Conservation (phyloP, 495 filamentous ascomycete species). For the Penicillium bovifimosum region DNA sequence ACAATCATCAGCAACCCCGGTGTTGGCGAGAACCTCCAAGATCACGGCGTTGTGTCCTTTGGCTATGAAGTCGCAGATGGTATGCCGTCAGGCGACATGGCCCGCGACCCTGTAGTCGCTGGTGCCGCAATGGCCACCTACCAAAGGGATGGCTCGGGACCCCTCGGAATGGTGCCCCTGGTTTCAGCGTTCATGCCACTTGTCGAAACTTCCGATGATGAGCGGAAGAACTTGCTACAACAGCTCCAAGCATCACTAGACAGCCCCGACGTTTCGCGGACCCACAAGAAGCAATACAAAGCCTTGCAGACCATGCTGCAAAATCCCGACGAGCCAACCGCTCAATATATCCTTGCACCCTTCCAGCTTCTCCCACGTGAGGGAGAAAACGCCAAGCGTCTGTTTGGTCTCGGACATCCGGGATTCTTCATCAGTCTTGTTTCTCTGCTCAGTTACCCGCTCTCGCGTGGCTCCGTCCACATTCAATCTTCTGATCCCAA, state of each 20-base stretch:
- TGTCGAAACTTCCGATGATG: not conserved
- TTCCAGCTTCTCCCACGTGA: conserved; percentile 10
- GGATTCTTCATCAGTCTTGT: conserved; percentile 39
- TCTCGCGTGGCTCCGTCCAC: conserved; percentile 52
- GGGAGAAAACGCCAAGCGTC: conserved; percentile 2
- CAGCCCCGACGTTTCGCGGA: not conserved
- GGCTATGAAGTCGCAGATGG: conserved; percentile 14
- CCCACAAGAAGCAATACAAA: conserved; percentile 11
- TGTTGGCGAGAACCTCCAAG: conserved; percentile 48
- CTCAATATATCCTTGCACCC: conserved; percentile 17
- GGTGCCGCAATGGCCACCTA: conserved; percentile 20
- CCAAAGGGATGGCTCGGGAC: conserved; percentile 13
- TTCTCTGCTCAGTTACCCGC: conserved; percentile 38
- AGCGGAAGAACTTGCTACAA: not conserved
- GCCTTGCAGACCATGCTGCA: conserved; percentile 3
- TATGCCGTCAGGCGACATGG: conserved; percentile 11
- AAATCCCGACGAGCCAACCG: conserved; percentile 11
- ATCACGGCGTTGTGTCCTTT: conserved; percentile 29
- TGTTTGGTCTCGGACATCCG: conserved; percentile 13
- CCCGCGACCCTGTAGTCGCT: conserved; percentile 6
- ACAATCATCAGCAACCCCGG: conserved; percentile 29
- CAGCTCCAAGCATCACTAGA: not conserved
- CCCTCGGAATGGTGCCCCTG: conserved; percentile 14
- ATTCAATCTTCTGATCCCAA: conserved; percentile 31
- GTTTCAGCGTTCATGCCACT: conserved; percentile 18